Base-by-base conservation (phyloP, 768 basidiomycete genomes). In the Trametes cinnabarina region DNA sequence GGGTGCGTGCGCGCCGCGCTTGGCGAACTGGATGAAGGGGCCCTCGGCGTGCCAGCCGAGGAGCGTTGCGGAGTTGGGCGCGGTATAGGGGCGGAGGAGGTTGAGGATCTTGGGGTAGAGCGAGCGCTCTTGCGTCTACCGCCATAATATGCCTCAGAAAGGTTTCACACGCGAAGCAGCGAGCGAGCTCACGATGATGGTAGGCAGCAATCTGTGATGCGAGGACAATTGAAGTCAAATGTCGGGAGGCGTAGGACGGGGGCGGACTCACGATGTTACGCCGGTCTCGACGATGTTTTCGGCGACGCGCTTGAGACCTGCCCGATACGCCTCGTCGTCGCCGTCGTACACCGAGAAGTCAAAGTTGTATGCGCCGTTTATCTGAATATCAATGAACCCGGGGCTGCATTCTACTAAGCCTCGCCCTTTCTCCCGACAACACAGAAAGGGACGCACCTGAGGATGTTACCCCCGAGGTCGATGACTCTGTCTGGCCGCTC, bases 31-130 rank as follows among this genome's bases (percentile, higher is more conserved):
- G 41, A 94, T 79, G 76, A 94, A 95, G 0, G 94, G 93, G 0
- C 94, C 94, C 72, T 96, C 94, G 25, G 82, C 90, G 63, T 96
- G 94, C 87, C 90, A 95, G 25, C 94, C 94, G 12, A 95, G 81
- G 3, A 93, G 71, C 32, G 82, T 86, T 0, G 93, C 92, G 10
- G 87, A 87, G 10, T 63, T 75, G 0, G 82, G 75, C 14, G 83
- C 80, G 14, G 84, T 82, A 66, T 83, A 84, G 1, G 91, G 90
- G 34, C 80, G 80, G 25, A 94, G 78, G 17, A 92, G 78, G 55
- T 76, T 74, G 1, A 93, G 76, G 26, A 93, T 67, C 61, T 85
- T 85, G 2, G 88, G 86, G 65, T 92, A 91, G 11, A 90, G 71
- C 0, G 84, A 81, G 68, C 80, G 84, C 61, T 90, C 87, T 74